phyloP scores from a whole-genome alignment of 176 grass and related monocot genomes.

The Carex littledalei region DNA sequence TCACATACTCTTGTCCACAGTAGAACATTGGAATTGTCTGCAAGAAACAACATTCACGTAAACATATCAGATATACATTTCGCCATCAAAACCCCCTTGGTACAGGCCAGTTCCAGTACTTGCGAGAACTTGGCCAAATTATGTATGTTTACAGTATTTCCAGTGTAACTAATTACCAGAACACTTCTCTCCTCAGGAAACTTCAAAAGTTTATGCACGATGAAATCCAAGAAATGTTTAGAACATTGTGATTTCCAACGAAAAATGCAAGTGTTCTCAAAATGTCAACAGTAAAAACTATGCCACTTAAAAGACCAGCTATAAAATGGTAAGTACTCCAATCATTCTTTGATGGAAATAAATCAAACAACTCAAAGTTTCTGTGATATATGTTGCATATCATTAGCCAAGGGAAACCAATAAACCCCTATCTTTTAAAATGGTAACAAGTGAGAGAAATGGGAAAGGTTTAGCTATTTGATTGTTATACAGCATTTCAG shows the following conservation, averaged over 20 bases:
- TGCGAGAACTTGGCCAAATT: background rate
- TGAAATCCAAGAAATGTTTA: background rate
- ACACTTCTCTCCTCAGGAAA: background rate
- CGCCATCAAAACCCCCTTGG: background rate
- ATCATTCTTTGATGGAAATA: background rate
- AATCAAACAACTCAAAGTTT: background rate
- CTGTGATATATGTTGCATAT: background rate
- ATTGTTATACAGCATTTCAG: background rate
- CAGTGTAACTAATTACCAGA: background rate
- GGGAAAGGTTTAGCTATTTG: background rate
- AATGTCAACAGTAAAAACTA: background rate
- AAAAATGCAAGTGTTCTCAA: background rate
- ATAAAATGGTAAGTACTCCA: background rate
- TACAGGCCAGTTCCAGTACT: background rate
- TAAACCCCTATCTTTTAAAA: background rate
- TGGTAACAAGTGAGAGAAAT: background rate
- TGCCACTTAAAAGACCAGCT: background rate
- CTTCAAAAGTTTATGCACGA: background rate
- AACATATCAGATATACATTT: background rate
- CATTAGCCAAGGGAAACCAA: background rate
- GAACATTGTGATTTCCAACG: background rate
- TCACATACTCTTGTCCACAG: slow-evolving; percentile 68
- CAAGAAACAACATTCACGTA: slow-evolving; percentile 22
- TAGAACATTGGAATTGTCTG: slow-evolving; percentile 78
- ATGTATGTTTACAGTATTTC: background rate